Conservation (phyloP, 352 stramenopile species). For the Lagenidium giganteum region DNA sequence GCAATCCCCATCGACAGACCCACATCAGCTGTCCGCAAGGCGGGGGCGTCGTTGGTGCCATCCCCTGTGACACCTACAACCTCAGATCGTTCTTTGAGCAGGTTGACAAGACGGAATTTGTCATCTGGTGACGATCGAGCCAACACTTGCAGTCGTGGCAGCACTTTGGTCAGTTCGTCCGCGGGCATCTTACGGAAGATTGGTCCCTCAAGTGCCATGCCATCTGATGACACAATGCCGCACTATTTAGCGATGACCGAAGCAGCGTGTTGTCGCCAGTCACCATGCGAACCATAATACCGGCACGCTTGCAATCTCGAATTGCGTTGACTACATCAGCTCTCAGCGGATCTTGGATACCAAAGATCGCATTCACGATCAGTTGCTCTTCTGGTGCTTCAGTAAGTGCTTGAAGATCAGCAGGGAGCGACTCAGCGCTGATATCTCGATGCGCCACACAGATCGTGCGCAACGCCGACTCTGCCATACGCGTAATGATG, state of each 20-base stretch:
- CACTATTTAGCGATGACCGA: conserved; percentile 95
- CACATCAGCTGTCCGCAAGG: conserved; percentile 64
- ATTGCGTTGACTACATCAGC: conserved; percentile 93
- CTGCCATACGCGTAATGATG: conserved; percentile 76
- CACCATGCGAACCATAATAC: conserved; percentile 99
- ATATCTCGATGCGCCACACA: conserved; percentile 85
- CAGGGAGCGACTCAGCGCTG: conserved; percentile 30
- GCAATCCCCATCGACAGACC: conserved; percentile 80
- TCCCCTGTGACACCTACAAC: conserved; percentile 80
- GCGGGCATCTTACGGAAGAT: conserved; percentile 86
- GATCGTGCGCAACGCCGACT: conserved; percentile 83
- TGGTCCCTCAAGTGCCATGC: conserved; percentile 90
- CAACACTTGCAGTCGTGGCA: conserved; percentile 85
- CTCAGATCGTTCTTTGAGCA: conserved; percentile 64
- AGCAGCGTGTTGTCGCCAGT: conserved; percentile 98
- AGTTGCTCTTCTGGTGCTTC: conserved; percentile 72
- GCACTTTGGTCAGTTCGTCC: conserved; percentile 50
- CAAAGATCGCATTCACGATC: conserved; percentile 88
- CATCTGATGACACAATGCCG: conserved; percentile 92
- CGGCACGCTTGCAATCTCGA: conserved; percentile 90
- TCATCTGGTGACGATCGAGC: conserved; percentile 94
- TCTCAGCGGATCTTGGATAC: conserved; percentile 95
- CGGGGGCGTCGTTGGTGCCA: conserved; percentile 77
- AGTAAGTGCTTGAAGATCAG: conserved; percentile 46
- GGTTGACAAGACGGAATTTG: conserved; percentile 95